Percentiles rank a stretch among this genome's conserved stretches.
Evolutionary conservation across 768 basidiomycete genomes (phyloP).

Genomic region (Boletus insuetus): DNA sequence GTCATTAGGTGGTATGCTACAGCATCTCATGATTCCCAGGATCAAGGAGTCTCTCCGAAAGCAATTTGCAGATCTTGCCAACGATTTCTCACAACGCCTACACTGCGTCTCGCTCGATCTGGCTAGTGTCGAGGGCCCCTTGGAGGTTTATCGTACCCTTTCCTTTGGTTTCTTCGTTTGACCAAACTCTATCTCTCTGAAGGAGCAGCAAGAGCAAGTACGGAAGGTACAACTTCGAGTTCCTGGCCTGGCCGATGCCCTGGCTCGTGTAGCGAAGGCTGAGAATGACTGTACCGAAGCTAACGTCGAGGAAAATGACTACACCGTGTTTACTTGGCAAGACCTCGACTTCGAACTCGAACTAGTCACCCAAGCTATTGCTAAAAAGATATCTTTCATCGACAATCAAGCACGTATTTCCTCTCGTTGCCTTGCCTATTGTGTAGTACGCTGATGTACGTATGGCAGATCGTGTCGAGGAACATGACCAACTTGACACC

Average conservation of each 20-base stretch:
- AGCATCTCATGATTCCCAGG: constrained; percentile 37
- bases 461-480: constrained; percentile 79
- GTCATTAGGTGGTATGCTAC: not conserved
- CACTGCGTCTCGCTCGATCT: constrained; percentile 68
- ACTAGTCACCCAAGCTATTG: constrained; percentile 73
- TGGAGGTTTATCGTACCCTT: constrained; percentile 53
- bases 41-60: constrained; percentile 81
- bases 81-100: constrained; percentile 69
- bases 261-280: constrained; percentile 55
- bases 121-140: constrained; percentile 68
- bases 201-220: constrained; percentile 76
- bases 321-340: constrained; percentile 85
- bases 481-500: constrained; percentile 95
- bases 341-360: constrained; percentile 90
- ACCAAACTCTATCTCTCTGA: constrained; percentile 2
- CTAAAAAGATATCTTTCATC: constrained; percentile 91
- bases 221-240: constrained; percentile 64
- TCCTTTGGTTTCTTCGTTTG: constrained; percentile 5
- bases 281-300: constrained; percentile 80
- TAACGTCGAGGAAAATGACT: constrained; percentile 96
- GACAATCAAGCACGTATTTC: constrained; percentile 79
- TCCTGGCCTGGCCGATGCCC: constrained; percentile 56
- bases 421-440: not conserved
- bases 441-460: constrained; percentile 10
- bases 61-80: constrained; percentile 74